phyloP scores from a whole-genome alignment of 768 basidiomycete genomes.

The Phanerochaete carnosa region DNA sequence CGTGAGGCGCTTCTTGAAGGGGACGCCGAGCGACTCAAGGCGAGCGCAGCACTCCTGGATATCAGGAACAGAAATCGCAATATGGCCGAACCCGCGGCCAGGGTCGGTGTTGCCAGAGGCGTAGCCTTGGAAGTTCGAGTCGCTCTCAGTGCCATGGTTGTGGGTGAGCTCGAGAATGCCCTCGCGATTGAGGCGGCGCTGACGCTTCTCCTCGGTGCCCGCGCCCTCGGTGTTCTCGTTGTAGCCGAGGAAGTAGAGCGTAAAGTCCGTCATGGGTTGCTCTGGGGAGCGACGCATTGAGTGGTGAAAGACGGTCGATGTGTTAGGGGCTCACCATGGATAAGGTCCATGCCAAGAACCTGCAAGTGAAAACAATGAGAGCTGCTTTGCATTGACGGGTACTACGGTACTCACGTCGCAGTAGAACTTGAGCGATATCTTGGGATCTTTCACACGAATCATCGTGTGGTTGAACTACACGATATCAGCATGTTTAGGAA shows the following conservation, averaged over 20 bases:
- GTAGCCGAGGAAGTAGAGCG: conserved; percentile 85
- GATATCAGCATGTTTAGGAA: neutral
- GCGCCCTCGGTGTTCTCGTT: conserved; percentile 48
- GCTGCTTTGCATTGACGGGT: neutral
- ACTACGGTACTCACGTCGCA: conserved; percentile 46
- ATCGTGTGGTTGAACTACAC: conserved; percentile 81
- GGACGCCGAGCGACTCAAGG: conserved; percentile 76
- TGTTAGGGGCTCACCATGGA: conserved; percentile 21
- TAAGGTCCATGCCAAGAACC: conserved; percentile 76
- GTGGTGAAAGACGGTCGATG: neutral
- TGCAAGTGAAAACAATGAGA: conserved; percentile 17
- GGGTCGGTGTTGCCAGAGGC: conserved; percentile 83
- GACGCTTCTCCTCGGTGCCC: conserved; percentile 49
- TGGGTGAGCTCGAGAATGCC: conserved; percentile 84
- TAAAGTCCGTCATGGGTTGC: conserved; percentile 38
- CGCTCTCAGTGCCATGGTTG: conserved; percentile 88
- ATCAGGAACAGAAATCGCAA: conserved; percentile 81
- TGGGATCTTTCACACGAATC: conserved; percentile 87
- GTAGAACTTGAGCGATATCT: conserved; percentile 82
- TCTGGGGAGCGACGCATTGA: neutral
- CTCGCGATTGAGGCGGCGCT: conserved; percentile 58
- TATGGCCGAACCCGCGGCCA: conserved; percentile 81
- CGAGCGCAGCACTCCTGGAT: conserved; percentile 80
- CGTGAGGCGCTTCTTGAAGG: conserved; percentile 82
- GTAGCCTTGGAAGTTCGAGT: conserved; percentile 78